Conservation (phyloP, 2,329 filamentous ascomycete genomes). For the Colletotrichum sp. region DNA sequence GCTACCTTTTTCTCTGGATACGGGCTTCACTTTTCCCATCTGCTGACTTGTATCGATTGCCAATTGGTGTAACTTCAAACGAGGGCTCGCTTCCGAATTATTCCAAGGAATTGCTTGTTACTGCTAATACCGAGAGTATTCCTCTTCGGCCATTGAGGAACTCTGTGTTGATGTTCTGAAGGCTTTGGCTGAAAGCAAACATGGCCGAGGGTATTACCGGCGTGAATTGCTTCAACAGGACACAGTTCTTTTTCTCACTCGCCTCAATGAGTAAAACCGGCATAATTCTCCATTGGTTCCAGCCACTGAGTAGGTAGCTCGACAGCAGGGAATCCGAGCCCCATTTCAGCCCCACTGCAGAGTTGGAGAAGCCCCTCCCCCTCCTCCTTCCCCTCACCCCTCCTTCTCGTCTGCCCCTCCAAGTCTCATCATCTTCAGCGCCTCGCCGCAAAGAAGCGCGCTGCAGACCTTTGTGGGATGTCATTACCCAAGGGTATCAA, state of each 20-base stretch:
- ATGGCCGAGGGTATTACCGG: neutral
- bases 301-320: neutral
- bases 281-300: conserved; percentile 5
- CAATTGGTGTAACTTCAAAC: neutral
- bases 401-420: conserved; percentile 5
- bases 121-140: neutral
- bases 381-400: conserved; percentile 8
- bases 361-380: neutral
- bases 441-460: neutral
- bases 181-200: neutral
- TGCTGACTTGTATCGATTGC: neutral
- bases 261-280: neutral
- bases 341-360: neutral
- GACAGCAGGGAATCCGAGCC: neutral
- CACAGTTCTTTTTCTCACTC: neutral
- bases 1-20: neutral
- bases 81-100: neutral
- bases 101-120: neutral
- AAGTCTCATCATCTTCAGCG: neutral
- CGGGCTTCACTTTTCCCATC: neutral
- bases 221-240: conserved; percentile 5
- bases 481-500: neutral
- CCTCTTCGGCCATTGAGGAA: neutral
- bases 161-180: neutral
- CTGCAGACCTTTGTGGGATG: neutral